Conservation (phyloP, 495 filamentous ascomycete species). For the Xylaria curta region DNA sequence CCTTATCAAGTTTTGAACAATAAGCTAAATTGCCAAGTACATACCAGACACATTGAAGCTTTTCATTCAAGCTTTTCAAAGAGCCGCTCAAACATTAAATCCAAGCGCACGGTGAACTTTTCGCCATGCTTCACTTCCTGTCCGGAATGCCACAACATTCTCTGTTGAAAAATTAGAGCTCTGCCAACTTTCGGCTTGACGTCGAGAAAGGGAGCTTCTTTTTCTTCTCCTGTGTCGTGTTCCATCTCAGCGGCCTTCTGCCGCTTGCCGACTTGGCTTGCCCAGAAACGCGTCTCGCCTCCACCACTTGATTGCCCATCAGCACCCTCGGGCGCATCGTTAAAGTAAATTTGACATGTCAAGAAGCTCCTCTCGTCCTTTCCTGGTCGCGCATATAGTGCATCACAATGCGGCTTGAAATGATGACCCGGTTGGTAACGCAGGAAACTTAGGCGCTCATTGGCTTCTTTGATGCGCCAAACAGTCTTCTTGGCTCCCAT, state of each 20-base stretch:
- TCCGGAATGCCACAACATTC: slow-evolving; percentile 70
- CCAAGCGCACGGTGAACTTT: slow-evolving; percentile 80
- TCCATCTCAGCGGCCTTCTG: slow-evolving; percentile 35
- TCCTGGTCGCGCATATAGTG: slow-evolving; percentile 63
- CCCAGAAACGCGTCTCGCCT: slow-evolving; percentile 60
- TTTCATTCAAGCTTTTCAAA: slow-evolving; percentile 33
- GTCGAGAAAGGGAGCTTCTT: slow-evolving; percentile 74
- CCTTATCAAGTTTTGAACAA: neutral
- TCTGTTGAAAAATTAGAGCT: slow-evolving; percentile 80
- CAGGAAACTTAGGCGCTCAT: slow-evolving; percentile 82
- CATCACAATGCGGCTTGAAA: slow-evolving; percentile 81
- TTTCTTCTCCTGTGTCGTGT: slow-evolving; percentile 26
- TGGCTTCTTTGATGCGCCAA: slow-evolving; percentile 66
- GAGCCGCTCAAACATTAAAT: slow-evolving; percentile 71
- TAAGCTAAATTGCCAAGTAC: neutral
- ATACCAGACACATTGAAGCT: neutral
- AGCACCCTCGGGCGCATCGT: slow-evolving; percentile 48
- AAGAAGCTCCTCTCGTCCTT: slow-evolving; percentile 55
- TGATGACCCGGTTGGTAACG: slow-evolving; percentile 78
- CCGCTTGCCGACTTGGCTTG: slow-evolving; percentile 33
- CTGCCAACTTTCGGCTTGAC: slow-evolving; percentile 73
- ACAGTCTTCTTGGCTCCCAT: slow-evolving; percentile 35
- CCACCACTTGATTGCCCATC: slow-evolving; percentile 51
- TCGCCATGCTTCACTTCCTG: slow-evolving; percentile 73
- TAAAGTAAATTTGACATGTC: slow-evolving; percentile 74